Evolutionary conservation across 345 rosid genomes (phyloP).

Genomic region (Rubroshorea leprosula): DNA sequence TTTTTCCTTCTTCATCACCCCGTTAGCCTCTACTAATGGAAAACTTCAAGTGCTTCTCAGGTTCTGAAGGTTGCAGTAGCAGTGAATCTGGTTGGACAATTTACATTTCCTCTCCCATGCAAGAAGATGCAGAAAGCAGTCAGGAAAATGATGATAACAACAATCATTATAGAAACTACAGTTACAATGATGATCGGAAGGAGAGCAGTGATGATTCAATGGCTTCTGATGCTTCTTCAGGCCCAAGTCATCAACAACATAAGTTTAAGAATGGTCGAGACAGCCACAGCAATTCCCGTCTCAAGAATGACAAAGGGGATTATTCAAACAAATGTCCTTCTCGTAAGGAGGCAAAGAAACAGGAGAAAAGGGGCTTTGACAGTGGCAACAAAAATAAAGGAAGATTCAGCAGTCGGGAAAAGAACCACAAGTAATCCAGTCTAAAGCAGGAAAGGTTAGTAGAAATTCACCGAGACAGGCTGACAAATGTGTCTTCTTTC

Average conservation of each 20-base stretch:
- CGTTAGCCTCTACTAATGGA: conserved; percentile 20
- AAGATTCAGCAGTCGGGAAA: conserved; percentile 16
- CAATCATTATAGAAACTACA: conserved; percentile 5
- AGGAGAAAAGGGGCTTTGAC: conserved; percentile 25
- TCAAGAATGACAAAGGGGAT: conserved; percentile 24
- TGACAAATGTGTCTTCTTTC: background rate
- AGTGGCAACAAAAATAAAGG: conserved; percentile 15
- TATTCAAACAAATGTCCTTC: conserved; percentile 22
- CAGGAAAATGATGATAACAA: conserved; percentile 24
- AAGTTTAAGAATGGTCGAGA: conserved; percentile 13
- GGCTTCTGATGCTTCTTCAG: conserved; percentile 81
- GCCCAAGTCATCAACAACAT: conserved; percentile 35
- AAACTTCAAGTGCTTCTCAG: conserved; percentile 25
- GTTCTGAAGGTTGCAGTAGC: conserved; percentile 67
- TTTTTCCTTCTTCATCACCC: background rate
- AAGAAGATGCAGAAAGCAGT: conserved; percentile 37
- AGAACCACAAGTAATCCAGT: conserved; percentile 19
- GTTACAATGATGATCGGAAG: conserved; percentile 19
- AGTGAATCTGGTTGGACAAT: conserved; percentile 83
- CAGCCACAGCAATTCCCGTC: conserved; percentile 2
- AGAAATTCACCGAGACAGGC: background rate
- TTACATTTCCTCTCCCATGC: conserved; percentile 50
- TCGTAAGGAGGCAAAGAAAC: conserved; percentile 23
- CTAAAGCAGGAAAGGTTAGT: background rate
- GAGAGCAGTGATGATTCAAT: conserved; percentile 71